Evolutionary conservation across 2,329 filamentous ascomycete genomes (phyloP).

Genomic region (Coniochaeta sp.): DNA sequence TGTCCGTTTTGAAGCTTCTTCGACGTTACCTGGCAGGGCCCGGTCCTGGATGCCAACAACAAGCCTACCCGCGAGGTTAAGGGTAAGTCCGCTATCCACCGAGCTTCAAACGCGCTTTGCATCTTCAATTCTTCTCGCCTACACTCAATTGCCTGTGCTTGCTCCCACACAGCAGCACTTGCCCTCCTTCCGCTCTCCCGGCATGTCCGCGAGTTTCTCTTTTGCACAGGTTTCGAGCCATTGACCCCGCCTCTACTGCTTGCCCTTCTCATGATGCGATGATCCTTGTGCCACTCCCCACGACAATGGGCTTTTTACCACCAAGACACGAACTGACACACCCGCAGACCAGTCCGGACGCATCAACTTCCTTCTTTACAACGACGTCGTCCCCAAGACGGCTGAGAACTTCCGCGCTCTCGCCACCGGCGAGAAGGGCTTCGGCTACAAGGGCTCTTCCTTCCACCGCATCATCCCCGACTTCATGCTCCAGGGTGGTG

Average conservation of each 20-base stretch:
- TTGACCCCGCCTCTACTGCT: not conserved
- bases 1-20: slow-evolving; percentile 47
- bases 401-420: slow-evolving; percentile 77
- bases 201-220: not conserved
- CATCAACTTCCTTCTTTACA: slow-evolving; percentile 85
- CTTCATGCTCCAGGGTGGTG: slow-evolving; percentile 95
- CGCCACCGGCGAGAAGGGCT: slow-evolving; percentile 73
- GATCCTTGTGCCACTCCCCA: slow-evolving; percentile 2
- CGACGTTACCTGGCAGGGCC: slow-evolving; percentile 67
- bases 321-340: slow-evolving; percentile 9
- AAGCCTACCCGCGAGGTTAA: slow-evolving; percentile 46
- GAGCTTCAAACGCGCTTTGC: not conserved
- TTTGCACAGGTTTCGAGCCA: not conserved
- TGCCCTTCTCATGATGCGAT: not conserved
- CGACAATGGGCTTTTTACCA: slow-evolving; percentile 4
- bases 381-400: slow-evolving; percentile 83
- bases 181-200: not conserved
- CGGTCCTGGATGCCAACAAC: slow-evolving; percentile 56
- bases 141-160: not conserved
- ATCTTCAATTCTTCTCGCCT: not conserved
- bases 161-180: not conserved
- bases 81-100: slow-evolving; percentile 44
- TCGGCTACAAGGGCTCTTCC: slow-evolving; percentile 73
- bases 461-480: slow-evolving; percentile 92
- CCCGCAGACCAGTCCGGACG: slow-evolving; percentile 62